Percentiles rank a stretch among this genome's conserved stretches.
Conservation (phyloP, 2,329 filamentous ascomycete genomes). For the Aspergillus novoparasiticus region DNA sequence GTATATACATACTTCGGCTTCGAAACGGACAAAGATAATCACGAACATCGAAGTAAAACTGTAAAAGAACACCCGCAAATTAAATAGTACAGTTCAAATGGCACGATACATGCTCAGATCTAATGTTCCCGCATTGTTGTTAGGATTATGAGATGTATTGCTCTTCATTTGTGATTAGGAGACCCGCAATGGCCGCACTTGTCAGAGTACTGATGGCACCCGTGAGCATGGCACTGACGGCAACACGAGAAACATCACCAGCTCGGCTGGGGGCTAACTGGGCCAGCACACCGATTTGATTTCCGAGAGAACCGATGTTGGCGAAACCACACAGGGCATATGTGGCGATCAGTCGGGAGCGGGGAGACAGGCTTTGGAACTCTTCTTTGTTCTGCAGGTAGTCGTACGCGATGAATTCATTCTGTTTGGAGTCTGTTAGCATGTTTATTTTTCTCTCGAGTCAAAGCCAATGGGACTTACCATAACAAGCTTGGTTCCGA, state of each 20-base stretch:
- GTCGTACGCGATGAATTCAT: constrained; percentile 77
- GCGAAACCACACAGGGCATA: constrained; percentile 82
- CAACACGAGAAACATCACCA: constrained; percentile 74
- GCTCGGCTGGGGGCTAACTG: constrained; percentile 75
- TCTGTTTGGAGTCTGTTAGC: constrained; percentile 43
- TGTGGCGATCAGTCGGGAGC: constrained; percentile 78
- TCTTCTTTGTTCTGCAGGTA: constrained; percentile 54
- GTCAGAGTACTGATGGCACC: constrained; percentile 79
- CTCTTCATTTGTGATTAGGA: constrained; percentile 65
- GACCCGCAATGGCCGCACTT: constrained; percentile 74
- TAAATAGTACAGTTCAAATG: background rate
- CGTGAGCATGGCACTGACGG: constrained; percentile 74
- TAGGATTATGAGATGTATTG: constrained; percentile 17
- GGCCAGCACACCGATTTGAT: constrained; percentile 83
- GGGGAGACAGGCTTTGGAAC: constrained; percentile 64
- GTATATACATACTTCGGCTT: background rate
- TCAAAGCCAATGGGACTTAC: constrained; percentile 39
- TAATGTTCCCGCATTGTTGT: background rate
- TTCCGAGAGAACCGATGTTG: constrained; percentile 84
- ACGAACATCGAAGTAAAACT: background rate
- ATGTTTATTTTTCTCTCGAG: background rate
- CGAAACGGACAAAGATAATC: background rate
- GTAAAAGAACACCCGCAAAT: background rate
- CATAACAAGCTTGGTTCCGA: constrained; percentile 81
- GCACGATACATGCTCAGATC: background rate